Evolutionary conservation across 805 yeast genomes (phyloP).

Genomic region (Sungouiella thailandica): DNA sequence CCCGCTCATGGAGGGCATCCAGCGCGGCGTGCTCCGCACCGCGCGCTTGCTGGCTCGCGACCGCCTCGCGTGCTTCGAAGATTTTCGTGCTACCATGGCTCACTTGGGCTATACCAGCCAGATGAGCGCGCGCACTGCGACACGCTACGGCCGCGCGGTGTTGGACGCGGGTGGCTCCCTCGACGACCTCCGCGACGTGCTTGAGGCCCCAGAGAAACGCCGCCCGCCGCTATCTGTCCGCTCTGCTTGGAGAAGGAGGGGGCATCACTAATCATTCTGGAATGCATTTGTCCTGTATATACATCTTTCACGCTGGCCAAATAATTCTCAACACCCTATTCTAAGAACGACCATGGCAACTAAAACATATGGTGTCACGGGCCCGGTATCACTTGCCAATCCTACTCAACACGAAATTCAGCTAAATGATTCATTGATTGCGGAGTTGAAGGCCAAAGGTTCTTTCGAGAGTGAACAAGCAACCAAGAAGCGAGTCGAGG

Average conservation of each 20-base stretch:
- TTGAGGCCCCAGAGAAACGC: too few relatives aligned
- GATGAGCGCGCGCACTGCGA: conserved; percentile 7
- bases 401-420: conserved; percentile 77
- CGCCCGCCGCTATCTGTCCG: conserved; percentile 1
- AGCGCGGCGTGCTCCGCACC: conserved; percentile 26
- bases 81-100: conserved; percentile 15
- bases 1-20: conserved; percentile 17
- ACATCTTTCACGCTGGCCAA: neutral
- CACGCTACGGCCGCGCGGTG: conserved; percentile 10
- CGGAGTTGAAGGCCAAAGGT: conserved; percentile 74
- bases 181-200: too few relatives aligned
- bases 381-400: conserved; percentile 79
- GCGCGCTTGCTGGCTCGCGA: conserved; percentile 11
- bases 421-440: conserved; percentile 70
- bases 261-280: conserved; percentile 2
- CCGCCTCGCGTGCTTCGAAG: conserved; percentile 15
- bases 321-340: conserved; percentile 3
- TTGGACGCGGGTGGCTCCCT: conserved; percentile 8
- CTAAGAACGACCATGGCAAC: neutral
- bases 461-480: conserved; percentile 88
- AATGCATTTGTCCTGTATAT: conserved; percentile 1
- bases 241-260: conserved; percentile 4
- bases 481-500: conserved; percentile 74
- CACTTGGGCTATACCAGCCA: conserved; percentile 16
- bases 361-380: conserved; percentile 58